Evolutionary conservation across 257 asterid genomes (phyloP).

Genomic region (Ilex aquifolium): DNA sequence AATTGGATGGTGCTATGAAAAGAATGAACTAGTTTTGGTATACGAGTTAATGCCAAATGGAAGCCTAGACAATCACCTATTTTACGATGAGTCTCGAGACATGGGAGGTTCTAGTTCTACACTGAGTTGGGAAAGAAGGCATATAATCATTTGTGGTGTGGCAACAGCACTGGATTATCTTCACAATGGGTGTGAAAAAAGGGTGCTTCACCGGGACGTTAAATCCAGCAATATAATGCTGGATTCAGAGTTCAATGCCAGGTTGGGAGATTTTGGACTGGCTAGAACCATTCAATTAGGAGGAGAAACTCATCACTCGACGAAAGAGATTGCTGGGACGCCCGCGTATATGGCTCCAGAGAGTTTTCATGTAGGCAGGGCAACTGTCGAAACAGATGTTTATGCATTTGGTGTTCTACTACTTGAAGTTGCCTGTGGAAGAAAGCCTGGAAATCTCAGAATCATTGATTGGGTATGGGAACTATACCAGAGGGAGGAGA

Average conservation of each 20-base stretch:
- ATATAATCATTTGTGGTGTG: neutral
- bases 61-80: constrained; percentile 11
- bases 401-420: constrained; percentile 18
- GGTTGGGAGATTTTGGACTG: constrained; percentile 13
- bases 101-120: neutral
- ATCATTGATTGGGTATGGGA: constrained; percentile 13
- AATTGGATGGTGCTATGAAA: constrained; percentile 14
- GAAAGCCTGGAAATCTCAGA: constrained; percentile 7
- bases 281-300: constrained; percentile 7
- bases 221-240: constrained; percentile 20
- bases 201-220: constrained; percentile 14
- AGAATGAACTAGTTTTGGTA: constrained; percentile 12
- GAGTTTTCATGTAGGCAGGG: constrained; percentile 12
- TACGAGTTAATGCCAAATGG: constrained; percentile 23
- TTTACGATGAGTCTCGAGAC: neutral
- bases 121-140: constrained; percentile 10
- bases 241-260: constrained; percentile 14
- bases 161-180: constrained; percentile 19
- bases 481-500: constrained; percentile 4
- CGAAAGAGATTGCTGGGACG: constrained; percentile 19
- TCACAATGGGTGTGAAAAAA: constrained; percentile 17
- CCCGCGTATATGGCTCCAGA: constrained; percentile 20
- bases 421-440: constrained; percentile 21
- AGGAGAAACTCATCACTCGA: constrained; percentile 16
- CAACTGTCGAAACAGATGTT: constrained; percentile 16